A percentile compares a stretch with the other conserved stretches of the same genome.
Conservation (phyloP, 2,329 filamentous ascomycete genomes). For the Trichoderma polysporum region DNA sequence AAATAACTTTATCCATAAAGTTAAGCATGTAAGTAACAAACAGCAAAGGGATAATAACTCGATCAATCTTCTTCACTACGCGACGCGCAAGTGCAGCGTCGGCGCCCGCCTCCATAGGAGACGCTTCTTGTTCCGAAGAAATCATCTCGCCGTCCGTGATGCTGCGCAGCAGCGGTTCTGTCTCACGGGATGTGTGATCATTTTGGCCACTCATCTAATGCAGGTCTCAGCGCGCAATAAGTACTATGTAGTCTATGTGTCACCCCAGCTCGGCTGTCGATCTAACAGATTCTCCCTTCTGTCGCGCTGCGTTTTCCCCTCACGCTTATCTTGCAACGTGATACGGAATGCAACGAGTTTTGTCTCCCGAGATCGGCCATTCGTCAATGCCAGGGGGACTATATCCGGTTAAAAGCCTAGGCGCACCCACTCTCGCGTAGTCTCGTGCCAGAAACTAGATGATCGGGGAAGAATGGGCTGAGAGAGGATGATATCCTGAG, state of each 20-base stretch:
- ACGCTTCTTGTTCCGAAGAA: constrained; percentile 3
- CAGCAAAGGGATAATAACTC: constrained; percentile 52
- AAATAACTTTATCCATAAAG: constrained; percentile 60
- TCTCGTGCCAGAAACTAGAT: neutral
- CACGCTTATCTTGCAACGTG: constrained; percentile 15
- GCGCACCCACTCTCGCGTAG: neutral
- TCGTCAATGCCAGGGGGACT: neutral
- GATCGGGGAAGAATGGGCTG: neutral
- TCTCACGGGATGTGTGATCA: neutral
- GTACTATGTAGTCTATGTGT: neutral
- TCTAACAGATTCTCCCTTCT: neutral
- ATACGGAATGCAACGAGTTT: constrained; percentile 3
- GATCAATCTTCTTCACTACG: constrained; percentile 56
- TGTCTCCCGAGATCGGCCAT: constrained; percentile 12
- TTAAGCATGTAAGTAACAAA: constrained; percentile 59
- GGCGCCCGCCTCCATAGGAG: constrained; percentile 16
- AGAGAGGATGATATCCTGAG: neutral
- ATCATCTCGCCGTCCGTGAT: constrained; percentile 6
- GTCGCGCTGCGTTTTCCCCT: constrained; percentile 7
- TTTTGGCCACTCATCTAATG: neutral
- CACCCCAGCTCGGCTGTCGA: neutral
- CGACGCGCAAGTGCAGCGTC: constrained; percentile 34
- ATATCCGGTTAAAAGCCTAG: constrained; percentile 10
- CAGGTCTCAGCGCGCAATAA: neutral
- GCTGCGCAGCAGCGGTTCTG: constrained; percentile 6